These are phyloP conservation scores for Vaccinium vitisidaea DNA, from an alignment of 148 eudicot species.

Conservation along the genomic window DNA sequence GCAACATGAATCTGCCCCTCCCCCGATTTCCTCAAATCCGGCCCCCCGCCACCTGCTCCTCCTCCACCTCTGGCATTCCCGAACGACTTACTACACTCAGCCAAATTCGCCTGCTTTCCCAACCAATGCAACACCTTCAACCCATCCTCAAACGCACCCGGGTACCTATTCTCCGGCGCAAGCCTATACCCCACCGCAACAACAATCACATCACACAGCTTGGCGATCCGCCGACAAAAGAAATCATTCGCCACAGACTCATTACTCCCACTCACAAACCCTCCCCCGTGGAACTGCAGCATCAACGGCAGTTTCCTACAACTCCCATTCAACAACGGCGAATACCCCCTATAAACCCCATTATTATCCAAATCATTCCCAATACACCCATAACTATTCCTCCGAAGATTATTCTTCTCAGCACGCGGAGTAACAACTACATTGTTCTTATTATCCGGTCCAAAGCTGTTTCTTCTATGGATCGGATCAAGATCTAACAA, in stretches of 20 bases:
- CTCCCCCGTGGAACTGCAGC: constrained; percentile 95
- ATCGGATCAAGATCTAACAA: constrained; percentile 17
- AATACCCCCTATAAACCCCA: constrained; percentile 56
- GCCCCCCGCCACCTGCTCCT: constrained; percentile 34
- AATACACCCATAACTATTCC: constrained; percentile 49
- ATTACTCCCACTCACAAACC: constrained; percentile 86
- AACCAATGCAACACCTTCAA: constrained; percentile 90
- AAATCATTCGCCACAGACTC: constrained; percentile 84
- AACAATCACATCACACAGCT: constrained; percentile 80
- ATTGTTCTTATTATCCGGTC: constrained; percentile 9
- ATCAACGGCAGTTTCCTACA: constrained; percentile 73
- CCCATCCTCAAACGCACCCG: constrained; percentile 94
- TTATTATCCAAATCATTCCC: constrained; percentile 31
- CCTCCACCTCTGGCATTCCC: constrained; percentile 28
- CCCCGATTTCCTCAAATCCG: constrained; percentile 53
- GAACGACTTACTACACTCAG: constrained; percentile 76
- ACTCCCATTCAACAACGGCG: constrained; percentile 37
- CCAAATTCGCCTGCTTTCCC: constrained; percentile 86
- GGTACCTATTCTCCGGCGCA: constrained; percentile 87
- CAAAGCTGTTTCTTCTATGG: constrained; percentile 41
- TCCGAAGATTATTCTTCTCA: constrained; percentile 25
- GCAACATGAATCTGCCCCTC: constrained; percentile 60
- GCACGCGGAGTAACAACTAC: constrained; percentile 11
- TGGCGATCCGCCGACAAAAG: constrained; percentile 82
- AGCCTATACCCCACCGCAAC: constrained; percentile 85